Percentiles rank a stretch among this genome's conserved stretches.
Evolutionary conservation across 202 grass and related monocot genomes (phyloP).

Genomic region (Carex arenaria): DNA sequence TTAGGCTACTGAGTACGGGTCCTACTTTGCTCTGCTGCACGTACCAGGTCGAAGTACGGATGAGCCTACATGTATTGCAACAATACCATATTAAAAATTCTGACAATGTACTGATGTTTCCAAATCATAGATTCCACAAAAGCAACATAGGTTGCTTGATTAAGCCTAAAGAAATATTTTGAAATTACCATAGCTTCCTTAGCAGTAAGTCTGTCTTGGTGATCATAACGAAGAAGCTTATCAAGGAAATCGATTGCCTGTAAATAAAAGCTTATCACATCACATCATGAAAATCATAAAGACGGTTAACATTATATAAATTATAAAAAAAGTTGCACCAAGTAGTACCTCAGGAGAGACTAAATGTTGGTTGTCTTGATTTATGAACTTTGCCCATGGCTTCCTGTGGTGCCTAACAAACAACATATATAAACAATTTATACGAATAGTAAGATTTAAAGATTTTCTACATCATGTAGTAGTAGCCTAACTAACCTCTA

Average conservation of each 20-base stretch:
- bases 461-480: not conserved
- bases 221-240: slow-evolving; percentile 92
- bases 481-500: not conserved
- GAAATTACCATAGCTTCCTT: slow-evolving; percentile 81
- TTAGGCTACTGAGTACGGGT: slow-evolving; percentile 28
- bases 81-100: slow-evolving; percentile 1
- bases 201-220: slow-evolving; percentile 85
- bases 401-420: slow-evolving; percentile 83
- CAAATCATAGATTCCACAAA: not conserved
- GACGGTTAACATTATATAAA: not conserved
- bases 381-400: slow-evolving; percentile 84
- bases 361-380: slow-evolving; percentile 85
- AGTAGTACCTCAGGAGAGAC: slow-evolving; percentile 66
- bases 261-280: slow-evolving; percentile 24
- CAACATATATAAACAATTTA: not conserved
- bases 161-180: not conserved
- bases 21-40: slow-evolving; percentile 85
- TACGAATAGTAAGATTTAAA: not conserved
- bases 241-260: slow-evolving; percentile 95
- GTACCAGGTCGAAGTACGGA: slow-evolving; percentile 84
- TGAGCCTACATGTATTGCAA: slow-evolving; percentile 48
- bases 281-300: not conserved
- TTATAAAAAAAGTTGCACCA: not conserved
- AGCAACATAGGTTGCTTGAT: not conserved
- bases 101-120: not conserved